Base-by-base conservation (phyloP, 2,329 filamentous ascomycete genomes). In the Arthrinium phaeospermum region DNA sequence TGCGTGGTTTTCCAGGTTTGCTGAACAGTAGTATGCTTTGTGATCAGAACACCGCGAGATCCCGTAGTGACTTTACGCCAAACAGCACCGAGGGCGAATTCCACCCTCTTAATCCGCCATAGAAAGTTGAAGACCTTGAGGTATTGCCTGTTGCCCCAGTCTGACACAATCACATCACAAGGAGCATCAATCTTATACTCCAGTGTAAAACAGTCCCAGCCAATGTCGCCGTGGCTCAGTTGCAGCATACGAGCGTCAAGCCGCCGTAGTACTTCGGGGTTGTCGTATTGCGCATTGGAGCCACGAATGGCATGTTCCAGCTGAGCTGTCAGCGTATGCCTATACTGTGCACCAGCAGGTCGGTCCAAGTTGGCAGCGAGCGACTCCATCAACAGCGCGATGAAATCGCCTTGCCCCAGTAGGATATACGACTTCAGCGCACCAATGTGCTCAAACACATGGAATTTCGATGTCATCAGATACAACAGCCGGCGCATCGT, bases 71-170 rank as follows among this genome's bases (percentile, higher is more conserved):
- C 97, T 75, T 95, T 93, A 72, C 96, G 91, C 95, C 96, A 99
- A 53, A 94, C 96, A 16, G 93, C 94, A 6, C 93, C 90, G 1
- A 99, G 89, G 0, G 94, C 95, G 79, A 98, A 99, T 79, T 99
- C 96, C 70, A 99, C 96, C 41, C 96, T 92, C 84, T 99, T 99
- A 79, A 99, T 94, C 74, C 96, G 92, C 96, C 96, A 99, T 3
- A 99, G 88, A 80, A 99, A 98, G 83, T 99, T 99, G 89, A 99
- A 99, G 13, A 99, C 94, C 81, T 98, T 98, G 77, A 99, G 91
- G 80, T 99, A 99, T 80, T 99, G 96, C 30, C 96, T 93, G 76
- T 94, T 96, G 67, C 95, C 95, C 90, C 95, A 98, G 57, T 97
- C 94, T 0, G 96, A 98, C 51, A 99, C 95, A 68, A 99, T 95